Evolutionary conservation across 345 rosid genomes (phyloP), one percentile per base, ranked within the genome.

Genomic region (Noccaea caerulescens): DNA sequence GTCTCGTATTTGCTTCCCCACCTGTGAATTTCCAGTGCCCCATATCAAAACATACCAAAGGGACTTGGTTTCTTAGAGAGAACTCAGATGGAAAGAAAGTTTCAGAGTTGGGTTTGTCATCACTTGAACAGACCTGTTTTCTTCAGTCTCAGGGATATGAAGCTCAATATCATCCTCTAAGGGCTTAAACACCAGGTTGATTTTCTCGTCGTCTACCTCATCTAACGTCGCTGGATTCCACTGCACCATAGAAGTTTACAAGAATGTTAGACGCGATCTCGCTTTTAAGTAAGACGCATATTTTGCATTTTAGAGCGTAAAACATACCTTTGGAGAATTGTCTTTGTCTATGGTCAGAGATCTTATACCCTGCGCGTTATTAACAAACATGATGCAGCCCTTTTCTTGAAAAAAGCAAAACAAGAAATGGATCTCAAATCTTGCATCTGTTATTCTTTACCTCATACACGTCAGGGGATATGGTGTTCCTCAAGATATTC

Each of bases 311-410:
- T 54, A 47, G 51, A 68, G 43, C 3, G 49, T 58, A 38, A 67
- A 44, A 49, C 37, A 57, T 41, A 94, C 99, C 91, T 91, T 94
- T 23, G 95, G 99, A 69, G 93, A 72, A 76, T 86, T 94, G 72
- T 91, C 97, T 81, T 89, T 94, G 79, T 94, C 99, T 58, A 94
- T 82, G 79, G 91, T 84, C 53, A 85, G 75, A 72, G 99, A 93
- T 68, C 99, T 77, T 60, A 94, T 94, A 65, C 99, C 99, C 97
- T 93, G 55, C 64, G 23, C 11, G 7, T 55, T 46, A 23, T 39
- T 36, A 67, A 58, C 12, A 62, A 27, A 39, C 72, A 51, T 71
- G 60, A 65, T 27, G 41, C 18, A n/a, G 41, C 30, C 12, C 16
- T 5, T 51, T 51, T 6, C 42, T 23, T 10, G 18, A 2, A 50